Conservation (phyloP, 257 asterid genomes). For the Scutellaria galericulata region DNA sequence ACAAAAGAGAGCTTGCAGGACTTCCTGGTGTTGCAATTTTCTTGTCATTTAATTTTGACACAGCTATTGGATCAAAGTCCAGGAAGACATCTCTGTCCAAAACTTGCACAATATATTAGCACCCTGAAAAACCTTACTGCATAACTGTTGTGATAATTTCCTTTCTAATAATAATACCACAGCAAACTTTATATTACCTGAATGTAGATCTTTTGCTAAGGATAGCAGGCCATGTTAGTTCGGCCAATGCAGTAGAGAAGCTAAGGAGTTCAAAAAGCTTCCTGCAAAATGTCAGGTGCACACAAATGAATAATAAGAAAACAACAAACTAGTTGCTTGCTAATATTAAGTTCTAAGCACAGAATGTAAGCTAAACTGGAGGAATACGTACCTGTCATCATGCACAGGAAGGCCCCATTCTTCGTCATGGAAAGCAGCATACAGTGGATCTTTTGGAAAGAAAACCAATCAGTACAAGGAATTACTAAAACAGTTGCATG, state of each 20-base stretch:
- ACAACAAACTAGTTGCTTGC: conserved; percentile 29
- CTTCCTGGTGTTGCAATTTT: conserved; percentile 72
- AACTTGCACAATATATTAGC: conserved; percentile 43
- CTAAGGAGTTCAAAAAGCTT: conserved; percentile 86
- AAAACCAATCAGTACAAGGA: conserved; percentile 45
- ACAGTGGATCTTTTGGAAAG: conserved; percentile 56
- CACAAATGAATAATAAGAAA: conserved; percentile 32
- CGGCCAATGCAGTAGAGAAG: conserved; percentile 93
- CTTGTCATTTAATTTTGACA: conserved; percentile 90
- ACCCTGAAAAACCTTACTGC: conserved; percentile 30
- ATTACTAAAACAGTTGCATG: conserved; percentile 23
- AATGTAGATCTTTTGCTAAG: conserved; percentile 71
- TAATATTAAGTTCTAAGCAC: conserved; percentile 17
- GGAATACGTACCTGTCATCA: conserved; percentile 68
- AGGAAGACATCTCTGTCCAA: conserved; percentile 83
- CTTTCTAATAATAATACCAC: conserved; percentile 30
- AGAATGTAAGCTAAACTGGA: conserved; percentile 30
- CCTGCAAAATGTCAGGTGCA: conserved; percentile 54
- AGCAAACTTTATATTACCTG: conserved; percentile 53
- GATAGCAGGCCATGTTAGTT: conserved; percentile 89
- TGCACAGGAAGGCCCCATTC: conserved; percentile 97
- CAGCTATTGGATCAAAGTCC: conserved; percentile 81
- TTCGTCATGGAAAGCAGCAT: conserved; percentile 89
- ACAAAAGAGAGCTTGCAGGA: conserved; percentile 79
- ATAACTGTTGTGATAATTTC: conserved; percentile 25